Conservation (phyloP, 2,329 filamentous ascomycete genomes). For the Diaporthe velutina region DNA sequence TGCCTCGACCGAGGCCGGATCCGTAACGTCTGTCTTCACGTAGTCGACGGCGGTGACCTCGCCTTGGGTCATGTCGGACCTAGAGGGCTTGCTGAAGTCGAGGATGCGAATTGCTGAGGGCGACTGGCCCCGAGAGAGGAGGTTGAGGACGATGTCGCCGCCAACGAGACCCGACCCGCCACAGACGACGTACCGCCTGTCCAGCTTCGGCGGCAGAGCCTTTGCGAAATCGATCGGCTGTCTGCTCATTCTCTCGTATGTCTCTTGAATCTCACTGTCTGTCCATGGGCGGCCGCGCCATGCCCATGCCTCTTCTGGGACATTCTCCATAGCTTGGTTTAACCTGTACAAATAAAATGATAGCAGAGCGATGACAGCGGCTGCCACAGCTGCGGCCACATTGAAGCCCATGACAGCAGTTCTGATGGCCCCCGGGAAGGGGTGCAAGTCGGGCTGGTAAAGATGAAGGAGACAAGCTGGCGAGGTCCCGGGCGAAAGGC, state of each 20-base stretch:
- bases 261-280: constrained; percentile 49
- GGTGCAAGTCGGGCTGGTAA: background rate
- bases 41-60: constrained; percentile 52
- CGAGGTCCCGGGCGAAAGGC: too few species aligned
- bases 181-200: constrained; percentile 59
- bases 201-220: constrained; percentile 54
- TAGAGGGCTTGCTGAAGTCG: constrained; percentile 57
- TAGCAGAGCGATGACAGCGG: constrained; percentile 40
- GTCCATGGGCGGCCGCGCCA: constrained; percentile 53
- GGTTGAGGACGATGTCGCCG: constrained; percentile 61
- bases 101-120: constrained; percentile 61
- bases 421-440: background rate
- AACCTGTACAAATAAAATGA: constrained; percentile 53
- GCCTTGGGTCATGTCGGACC: constrained; percentile 54
- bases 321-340: constrained; percentile 52
- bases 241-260: constrained; percentile 51
- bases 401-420: constrained; percentile 12
- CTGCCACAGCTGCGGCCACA: background rate
- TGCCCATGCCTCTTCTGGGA: constrained; percentile 52
- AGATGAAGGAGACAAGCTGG: background rate
- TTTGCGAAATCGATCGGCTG: constrained; percentile 54
- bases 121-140: constrained; percentile 60
- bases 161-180: constrained; percentile 62
- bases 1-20: constrained; percentile 50
- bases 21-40: constrained; percentile 59